Base-by-base conservation (phyloP, 2,329 filamentous ascomycete genomes). In the Cladosporium sp. region DNA sequence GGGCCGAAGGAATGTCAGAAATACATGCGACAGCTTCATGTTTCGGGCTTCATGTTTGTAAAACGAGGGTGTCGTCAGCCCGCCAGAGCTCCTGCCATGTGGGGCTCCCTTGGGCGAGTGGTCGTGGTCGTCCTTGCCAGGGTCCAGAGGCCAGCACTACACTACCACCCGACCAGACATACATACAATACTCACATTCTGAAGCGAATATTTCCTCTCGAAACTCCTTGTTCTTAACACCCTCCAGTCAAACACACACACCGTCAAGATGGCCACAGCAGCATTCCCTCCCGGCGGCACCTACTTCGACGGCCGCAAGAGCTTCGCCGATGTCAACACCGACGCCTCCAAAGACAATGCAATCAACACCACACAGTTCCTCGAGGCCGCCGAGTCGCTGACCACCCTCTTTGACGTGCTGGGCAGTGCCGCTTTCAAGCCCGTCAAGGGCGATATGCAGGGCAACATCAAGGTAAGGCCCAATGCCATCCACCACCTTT, bases 391-490 rank as follows among this genome's bases (percentile, higher is more conserved):
- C 55, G 92, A 97, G 82, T 87, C 89, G 59, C 78, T 97, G 74
- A 89, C 88, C 55, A 89, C 86, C 63, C 85, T 99, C 63, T 97
- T 97, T 71, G 85, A 87, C 72, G 75, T 85, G 40, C 75, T 87
- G 28, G 84, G 83, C 55, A 82, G 80, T 45, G 84, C 88, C 36
- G 92, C 92, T 64, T 97, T 99, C 78, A 85, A 82, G 57, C 89
- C 90, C 25, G 93, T 97, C 73, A 97, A 96, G 84, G 88, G 78
- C 66, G 94, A 99, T 76, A 89, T 99, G 80, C 75, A 85, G 51
- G 90, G 90, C 73, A 99, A 99, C 78, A 84, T 97, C 78, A 92
- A 92, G 84, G 91, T 94, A 65, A 42, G 62, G 19, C n/a, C 25
- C 38, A 37, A 47, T 45, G 30, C 28, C 15, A 19, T 2, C 17